Evolutionary conservation across 768 basidiomycete species (phyloP), one percentile per base, ranked within the genome.

Genomic region (Obba rivulosa): DNA sequence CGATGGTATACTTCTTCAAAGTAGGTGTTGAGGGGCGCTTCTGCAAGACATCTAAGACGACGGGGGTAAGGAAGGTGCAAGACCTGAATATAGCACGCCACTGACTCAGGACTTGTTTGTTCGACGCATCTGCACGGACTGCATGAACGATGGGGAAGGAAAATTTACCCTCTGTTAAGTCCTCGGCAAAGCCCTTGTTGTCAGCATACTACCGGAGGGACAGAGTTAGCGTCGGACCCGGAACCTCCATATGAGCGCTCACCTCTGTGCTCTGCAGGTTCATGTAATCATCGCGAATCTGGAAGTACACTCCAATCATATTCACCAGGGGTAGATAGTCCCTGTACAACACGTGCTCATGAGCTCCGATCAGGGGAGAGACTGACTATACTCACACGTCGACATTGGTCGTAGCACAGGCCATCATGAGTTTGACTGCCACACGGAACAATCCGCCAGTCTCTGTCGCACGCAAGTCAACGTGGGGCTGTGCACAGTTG

Each of bases 241-340:
- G n/a, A 7, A 35, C 14, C 13, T 23, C 11, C n/a, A 28, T 37
- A 18, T 13, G 23, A 44, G 44, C 8, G 43, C 70, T 21, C 57
- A 92, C 92, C 74, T 93, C 81, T 16, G 78, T 77, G 41, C 88
- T 91, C 59, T 94, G 85, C 21, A 97, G 69, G 58, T 97, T 97
- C 88, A 95, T 92, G 40, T 93, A 87, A 64, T 97, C 95, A 57
- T 98, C 95, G n/a, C 93, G 72, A 56, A 98, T 94, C 63, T 98
- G 95, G 65, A 92, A 96, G 59, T 83, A 87, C n/a, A 96, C 80
- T 2, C 94, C 92, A 51, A 97, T 87, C 9, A 96, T 78, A 64
- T 96, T 96, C 53, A 95, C 89, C 2, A 98, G 76, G 0, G 93
- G 92, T 1, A 95, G 82, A 55, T 91, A 96, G 65, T 97, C 83